Conservation (phyloP, 441 rosid species). For the Theobroma grandiflorum region DNA sequence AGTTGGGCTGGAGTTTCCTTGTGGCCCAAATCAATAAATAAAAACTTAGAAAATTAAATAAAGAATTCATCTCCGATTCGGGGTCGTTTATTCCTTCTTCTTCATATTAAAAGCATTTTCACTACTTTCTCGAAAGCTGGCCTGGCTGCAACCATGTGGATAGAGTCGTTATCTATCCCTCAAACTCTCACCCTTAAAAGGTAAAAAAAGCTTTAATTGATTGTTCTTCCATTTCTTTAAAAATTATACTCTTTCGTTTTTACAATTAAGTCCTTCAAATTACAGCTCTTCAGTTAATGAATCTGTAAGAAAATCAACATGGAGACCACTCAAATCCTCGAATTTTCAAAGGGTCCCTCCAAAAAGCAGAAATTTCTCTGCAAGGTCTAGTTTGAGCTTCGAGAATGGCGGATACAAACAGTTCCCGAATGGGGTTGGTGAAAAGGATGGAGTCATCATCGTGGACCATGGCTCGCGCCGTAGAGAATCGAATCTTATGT, state of each 20-base stretch:
- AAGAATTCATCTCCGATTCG: neutral
- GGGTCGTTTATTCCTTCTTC: neutral
- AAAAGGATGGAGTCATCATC: slow-evolving; percentile 75
- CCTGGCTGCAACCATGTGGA: neutral
- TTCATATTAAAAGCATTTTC: neutral
- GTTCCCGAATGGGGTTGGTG: slow-evolving; percentile 46
- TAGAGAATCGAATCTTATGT: slow-evolving; percentile 86
- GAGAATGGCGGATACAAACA: slow-evolving; percentile 41
- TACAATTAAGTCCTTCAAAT: slow-evolving; percentile 13
- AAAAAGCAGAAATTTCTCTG: slow-evolving; percentile 22
- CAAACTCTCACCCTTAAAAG: slow-evolving; percentile 7
- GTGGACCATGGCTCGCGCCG: slow-evolving; percentile 98
- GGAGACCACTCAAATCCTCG: slow-evolving; percentile 32
- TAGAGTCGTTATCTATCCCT: slow-evolving; percentile 23
- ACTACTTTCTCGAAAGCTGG: neutral
- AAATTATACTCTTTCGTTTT: neutral
- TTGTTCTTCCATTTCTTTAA: neutral
- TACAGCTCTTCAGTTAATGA: slow-evolving; percentile 26
- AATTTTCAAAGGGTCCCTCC: slow-evolving; percentile 30
- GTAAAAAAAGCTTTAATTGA: neutral
- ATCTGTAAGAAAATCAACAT: slow-evolving; percentile 18
- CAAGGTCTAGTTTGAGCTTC: slow-evolving; percentile 32
- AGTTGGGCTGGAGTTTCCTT: neutral
- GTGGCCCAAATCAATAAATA: neutral
- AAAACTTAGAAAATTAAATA: neutral